phyloP scores from a whole-genome alignment of 495 filamentous ascomycete species.

The Talaromyces trachyspermus region DNA sequence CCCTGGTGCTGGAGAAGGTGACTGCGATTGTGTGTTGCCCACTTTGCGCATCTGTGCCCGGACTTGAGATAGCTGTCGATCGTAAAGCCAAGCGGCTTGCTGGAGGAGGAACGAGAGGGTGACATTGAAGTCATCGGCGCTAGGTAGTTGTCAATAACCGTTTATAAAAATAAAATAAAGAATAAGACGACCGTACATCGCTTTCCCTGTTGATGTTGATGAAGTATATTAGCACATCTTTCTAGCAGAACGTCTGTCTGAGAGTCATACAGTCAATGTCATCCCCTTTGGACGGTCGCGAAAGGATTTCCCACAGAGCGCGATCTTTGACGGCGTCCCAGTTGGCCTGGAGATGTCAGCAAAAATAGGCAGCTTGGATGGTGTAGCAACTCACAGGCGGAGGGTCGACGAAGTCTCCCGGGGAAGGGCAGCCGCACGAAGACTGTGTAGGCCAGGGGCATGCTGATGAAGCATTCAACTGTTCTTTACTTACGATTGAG shows the following conservation, averaged over 20 bases:
- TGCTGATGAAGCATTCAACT: too few species aligned
- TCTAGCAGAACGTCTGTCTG: too few species aligned
- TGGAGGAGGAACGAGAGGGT: constrained; percentile 83
- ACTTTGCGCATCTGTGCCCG: constrained; percentile 84
- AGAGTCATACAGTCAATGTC: constrained; percentile 81
- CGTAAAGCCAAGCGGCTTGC: constrained; percentile 91
- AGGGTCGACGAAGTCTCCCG: constrained; percentile 80
- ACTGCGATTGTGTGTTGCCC: constrained; percentile 38
- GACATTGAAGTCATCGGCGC: constrained; percentile 60
- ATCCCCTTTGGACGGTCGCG: constrained; percentile 59
- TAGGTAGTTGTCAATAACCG: too few species aligned
- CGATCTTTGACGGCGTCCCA: constrained; percentile 80
- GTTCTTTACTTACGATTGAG: too few species aligned
- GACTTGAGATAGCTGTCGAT: constrained; percentile 81
- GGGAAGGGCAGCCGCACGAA: constrained; percentile 85
- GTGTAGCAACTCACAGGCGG: constrained; percentile 53
- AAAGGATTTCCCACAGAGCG: constrained; percentile 83
- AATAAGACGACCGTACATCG: constrained; percentile 71
- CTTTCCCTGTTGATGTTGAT: constrained; percentile 53
- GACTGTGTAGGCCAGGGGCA: constrained; percentile 60
- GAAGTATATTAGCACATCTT: constrained; percentile 28
- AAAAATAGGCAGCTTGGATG: not conserved
- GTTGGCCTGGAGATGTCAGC: constrained; percentile 39
- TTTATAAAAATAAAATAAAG: too few species aligned
- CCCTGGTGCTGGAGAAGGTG: constrained; percentile 35